A percentile compares a stretch with the other conserved stretches of the same genome.
Conservation (phyloP, 306 rosid genomes). For the Prinsepia uniflora region DNA sequence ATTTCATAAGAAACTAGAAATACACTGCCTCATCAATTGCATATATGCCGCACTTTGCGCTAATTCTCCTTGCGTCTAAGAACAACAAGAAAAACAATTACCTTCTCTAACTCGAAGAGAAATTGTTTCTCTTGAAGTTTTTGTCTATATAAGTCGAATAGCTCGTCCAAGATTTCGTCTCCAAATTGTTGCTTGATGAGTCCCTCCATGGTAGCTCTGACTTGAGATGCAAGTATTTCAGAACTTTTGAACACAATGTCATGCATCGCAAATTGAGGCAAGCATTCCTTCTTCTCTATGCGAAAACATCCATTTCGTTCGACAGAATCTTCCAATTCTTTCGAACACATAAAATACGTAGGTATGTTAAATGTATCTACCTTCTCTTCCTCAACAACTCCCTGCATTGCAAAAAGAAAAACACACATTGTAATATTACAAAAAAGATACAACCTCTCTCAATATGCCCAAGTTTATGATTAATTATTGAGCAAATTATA, state of each 20-base stretch:
- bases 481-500: too few species aligned
- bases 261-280: neutral
- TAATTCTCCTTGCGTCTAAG: neutral
- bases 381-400: slow-evolving; percentile 13
- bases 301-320: slow-evolving; percentile 5
- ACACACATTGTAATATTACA: too few species aligned
- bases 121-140: neutral
- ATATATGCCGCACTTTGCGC: neutral
- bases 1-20: too few species aligned
- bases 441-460: too few species aligned
- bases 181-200: slow-evolving; percentile 18
- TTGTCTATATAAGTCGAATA: neutral
- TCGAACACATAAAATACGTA: neutral
- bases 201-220: slow-evolving; percentile 4
- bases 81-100: neutral
- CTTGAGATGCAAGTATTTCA: neutral
- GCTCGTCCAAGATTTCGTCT: slow-evolving; percentile 5
- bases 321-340: neutral
- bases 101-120: neutral
- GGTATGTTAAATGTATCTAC: slow-evolving; percentile 16
- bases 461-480: too few species aligned
- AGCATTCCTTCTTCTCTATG: neutral
- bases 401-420: slow-evolving; percentile 6
- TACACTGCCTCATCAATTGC: neutral
- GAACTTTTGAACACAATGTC: neutral